Evolutionary conservation across 495 filamentous ascomycete genomes (phyloP).

Genomic region (Talaromyces trachyspermus): DNA sequence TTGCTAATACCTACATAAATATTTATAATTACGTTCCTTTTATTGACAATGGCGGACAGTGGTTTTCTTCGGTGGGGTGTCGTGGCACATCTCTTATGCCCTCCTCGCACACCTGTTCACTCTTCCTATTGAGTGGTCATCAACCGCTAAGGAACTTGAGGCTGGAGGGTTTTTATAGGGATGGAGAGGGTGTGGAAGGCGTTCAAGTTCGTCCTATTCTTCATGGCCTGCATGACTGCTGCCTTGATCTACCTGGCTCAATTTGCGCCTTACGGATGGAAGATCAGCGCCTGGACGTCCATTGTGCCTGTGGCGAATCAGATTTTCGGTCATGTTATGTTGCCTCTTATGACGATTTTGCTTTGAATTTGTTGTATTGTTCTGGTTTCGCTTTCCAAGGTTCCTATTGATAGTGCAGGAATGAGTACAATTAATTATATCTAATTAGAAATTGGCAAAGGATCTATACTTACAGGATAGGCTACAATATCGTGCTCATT

Average conservation of each 20-base stretch:
- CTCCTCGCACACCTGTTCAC: slow-evolving; percentile 43
- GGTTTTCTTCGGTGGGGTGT: slow-evolving; percentile 41
- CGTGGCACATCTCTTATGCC: slow-evolving; percentile 38
- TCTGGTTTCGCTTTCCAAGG: no score
- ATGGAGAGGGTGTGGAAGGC: slow-evolving; percentile 68
- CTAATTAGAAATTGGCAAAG: no score
- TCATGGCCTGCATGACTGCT: slow-evolving; percentile 51
- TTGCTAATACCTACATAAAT: not conserved
- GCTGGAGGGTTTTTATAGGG: slow-evolving; percentile 76
- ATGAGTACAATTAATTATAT: no score
- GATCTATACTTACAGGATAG: no score
- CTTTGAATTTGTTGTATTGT: not conserved
- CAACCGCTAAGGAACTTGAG: slow-evolving; percentile 49
- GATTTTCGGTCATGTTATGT: slow-evolving; percentile 6
- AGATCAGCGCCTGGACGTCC: slow-evolving; percentile 70
- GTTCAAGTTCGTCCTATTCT: slow-evolving; percentile 71
- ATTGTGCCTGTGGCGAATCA: slow-evolving; percentile 47
- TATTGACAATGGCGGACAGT: not conserved
- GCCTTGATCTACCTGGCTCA: slow-evolving; percentile 58
- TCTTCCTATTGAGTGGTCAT: slow-evolving; percentile 43
- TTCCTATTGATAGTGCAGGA: no score
- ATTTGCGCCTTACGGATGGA: slow-evolving; percentile 61
- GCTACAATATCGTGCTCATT: no score
- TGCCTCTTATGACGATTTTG: slow-evolving; percentile 8
- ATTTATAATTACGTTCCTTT: not conserved